Conservation (phyloP, 805 yeast genomes). For the Saccharomycopsis capsularis region DNA sequence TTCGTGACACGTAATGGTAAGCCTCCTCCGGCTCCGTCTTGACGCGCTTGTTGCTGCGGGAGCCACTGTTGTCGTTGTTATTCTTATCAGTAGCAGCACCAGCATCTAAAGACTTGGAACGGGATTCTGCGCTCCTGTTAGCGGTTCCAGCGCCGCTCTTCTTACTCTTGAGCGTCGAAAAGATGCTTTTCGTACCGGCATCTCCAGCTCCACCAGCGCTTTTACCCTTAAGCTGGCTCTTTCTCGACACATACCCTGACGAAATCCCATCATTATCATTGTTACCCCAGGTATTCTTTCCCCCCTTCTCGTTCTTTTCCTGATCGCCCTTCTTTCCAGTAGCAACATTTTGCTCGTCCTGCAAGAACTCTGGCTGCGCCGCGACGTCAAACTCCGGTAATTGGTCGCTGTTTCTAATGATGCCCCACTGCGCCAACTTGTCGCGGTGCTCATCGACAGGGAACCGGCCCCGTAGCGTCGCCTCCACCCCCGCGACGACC, state of each 20-base stretch:
- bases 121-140: no score
- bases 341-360: no score
- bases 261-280: not conserved
- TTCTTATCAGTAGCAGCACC: not conserved
- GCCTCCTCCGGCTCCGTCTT: no score
- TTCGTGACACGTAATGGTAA: slow-evolving; percentile 10
- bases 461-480: slow-evolving; percentile 2
- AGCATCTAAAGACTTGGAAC: not conserved
- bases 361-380: no score
- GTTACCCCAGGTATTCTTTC: no score
- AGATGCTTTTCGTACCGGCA: no score
- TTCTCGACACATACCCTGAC: slow-evolving; percentile 7
- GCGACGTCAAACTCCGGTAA: not conserved
- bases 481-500: slow-evolving; percentile 13
- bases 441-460: not conserved
- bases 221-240: not conserved
- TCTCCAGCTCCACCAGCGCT: slow-evolving; percentile 22
- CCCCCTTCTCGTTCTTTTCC: no score
- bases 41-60: no score
- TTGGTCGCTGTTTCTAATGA: slow-evolving; percentile 21
- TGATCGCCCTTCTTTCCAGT: no score
- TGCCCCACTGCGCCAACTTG: slow-evolving; percentile 20
- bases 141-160: no score
- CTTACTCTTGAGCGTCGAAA: slow-evolving; percentile 10
- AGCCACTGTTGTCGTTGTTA: no score